These are phyloP conservation scores for Paracamarosporium sp. DNA, from an alignment of 2,329 filamentous ascomycete species.

Conservation along the genomic window DNA sequence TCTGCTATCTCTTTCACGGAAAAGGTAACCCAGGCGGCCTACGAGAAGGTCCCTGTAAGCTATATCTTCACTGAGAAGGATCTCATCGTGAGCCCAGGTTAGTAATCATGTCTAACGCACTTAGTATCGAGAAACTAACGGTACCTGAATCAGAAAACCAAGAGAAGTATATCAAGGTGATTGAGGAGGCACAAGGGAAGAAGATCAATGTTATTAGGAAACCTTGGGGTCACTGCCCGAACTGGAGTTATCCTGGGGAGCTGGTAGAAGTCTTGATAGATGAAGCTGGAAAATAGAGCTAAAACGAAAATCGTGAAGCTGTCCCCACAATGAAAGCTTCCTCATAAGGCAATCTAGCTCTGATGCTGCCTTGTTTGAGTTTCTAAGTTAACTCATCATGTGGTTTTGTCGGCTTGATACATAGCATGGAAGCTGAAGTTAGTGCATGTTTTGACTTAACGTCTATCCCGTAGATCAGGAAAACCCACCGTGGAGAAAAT, in stretches of 20 bases:
- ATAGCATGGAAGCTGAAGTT: not conserved
- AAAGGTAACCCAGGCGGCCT: conserved; percentile 45
- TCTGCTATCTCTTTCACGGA: conserved; percentile 42
- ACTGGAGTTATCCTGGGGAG: conserved; percentile 28
- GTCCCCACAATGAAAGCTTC: not conserved
- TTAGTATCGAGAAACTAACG: not conserved
- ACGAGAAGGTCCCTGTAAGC: conserved; percentile 47
- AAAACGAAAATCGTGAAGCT: no score
- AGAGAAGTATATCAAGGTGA: conserved; percentile 36
- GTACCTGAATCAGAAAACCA: conserved; percentile 24
- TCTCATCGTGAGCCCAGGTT: conserved; percentile 26
- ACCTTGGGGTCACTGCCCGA: conserved; percentile 43
- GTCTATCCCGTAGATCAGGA: conserved; percentile 10
- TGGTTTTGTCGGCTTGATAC: not conserved
- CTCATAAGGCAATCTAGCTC: not conserved
- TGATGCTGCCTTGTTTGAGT: not conserved
- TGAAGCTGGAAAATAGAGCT: conserved; percentile 9
- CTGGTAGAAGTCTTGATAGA: conserved; percentile 27
- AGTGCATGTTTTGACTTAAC: conserved; percentile 7
- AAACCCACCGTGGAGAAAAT: conserved; percentile 4
- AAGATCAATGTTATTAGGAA: conserved; percentile 47
- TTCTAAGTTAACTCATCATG: not conserved
- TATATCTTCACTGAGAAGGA: conserved; percentile 50
- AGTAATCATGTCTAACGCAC: not conserved
- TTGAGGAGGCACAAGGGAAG: conserved; percentile 41